phyloP scores from a whole-genome alignment of 2,329 filamentous ascomycete species.

The Cladorrhinum sp. region DNA sequence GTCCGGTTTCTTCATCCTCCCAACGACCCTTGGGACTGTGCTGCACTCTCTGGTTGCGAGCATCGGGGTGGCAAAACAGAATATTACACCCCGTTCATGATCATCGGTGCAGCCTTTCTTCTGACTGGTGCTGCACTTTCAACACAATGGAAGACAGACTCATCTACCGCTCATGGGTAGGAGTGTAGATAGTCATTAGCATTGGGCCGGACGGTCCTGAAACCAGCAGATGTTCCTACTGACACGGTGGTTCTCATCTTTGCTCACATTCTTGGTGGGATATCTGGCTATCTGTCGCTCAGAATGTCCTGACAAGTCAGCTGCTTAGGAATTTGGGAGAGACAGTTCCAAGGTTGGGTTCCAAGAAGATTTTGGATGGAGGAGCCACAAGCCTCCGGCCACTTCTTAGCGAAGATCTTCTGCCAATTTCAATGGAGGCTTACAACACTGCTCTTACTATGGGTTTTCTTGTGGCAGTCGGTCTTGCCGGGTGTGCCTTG shows the following conservation, averaged over 20 bases:
- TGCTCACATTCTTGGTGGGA: neutral
- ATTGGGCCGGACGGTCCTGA: too few relatives aligned
- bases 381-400: neutral
- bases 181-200: too few relatives aligned
- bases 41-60: neutral
- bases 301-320: neutral
- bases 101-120: neutral
- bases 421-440: neutral
- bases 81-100: neutral
- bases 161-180: neutral
- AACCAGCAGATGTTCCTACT: too few relatives aligned
- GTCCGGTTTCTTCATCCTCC: too few relatives aligned
- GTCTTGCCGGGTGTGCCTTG: neutral
- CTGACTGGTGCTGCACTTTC: neutral
- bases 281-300: neutral
- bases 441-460: neutral
- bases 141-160: neutral
- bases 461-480: neutral
- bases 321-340: neutral
- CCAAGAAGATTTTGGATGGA: neutral
- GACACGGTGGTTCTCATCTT: neutral
- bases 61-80: neutral
- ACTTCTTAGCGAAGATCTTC: neutral
- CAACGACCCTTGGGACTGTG: too few relatives aligned
- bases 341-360: neutral